Evolutionary conservation across 2,329 filamentous ascomycete genomes (phyloP).

Genomic region (Penicillium italicum): DNA sequence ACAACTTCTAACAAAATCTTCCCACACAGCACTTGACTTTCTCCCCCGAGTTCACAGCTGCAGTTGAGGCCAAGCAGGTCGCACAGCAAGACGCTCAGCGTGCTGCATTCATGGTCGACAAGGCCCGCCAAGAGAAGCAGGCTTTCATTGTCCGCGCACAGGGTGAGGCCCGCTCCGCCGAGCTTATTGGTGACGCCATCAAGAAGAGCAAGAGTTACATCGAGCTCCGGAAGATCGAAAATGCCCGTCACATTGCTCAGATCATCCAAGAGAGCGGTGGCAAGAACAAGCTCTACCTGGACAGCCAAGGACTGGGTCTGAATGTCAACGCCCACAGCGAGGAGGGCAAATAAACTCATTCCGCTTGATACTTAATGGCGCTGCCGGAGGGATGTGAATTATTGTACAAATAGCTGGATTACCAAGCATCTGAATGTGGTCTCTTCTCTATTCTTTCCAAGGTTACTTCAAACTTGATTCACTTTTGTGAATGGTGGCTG

Average conservation of each 20-base stretch:
- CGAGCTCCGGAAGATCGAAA: slow-evolving; percentile 97
- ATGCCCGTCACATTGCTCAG: slow-evolving; percentile 81
- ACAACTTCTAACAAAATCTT: slow-evolving; percentile 7
- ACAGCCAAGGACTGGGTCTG: slow-evolving; percentile 83
- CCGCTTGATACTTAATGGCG: slow-evolving; percentile 21
- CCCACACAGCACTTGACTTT: slow-evolving; percentile 59
- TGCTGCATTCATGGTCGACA: slow-evolving; percentile 96
- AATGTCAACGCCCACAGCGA: slow-evolving; percentile 61
- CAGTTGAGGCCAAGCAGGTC: slow-evolving; percentile 67
- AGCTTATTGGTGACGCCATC: slow-evolving; percentile 97
- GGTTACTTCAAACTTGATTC: not conserved
- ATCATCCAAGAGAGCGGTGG: slow-evolving; percentile 81
- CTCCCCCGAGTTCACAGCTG: slow-evolving; percentile 66
- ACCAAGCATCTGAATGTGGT: slow-evolving; percentile 32
- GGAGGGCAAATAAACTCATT: slow-evolving; percentile 32
- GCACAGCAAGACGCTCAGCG: slow-evolving; percentile 90
- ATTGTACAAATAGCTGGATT: slow-evolving; percentile 39
- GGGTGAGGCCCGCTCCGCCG: slow-evolving; percentile 96
- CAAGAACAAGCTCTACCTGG: slow-evolving; percentile 90
- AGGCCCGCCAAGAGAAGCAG: slow-evolving; percentile 98
- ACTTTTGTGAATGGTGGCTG: not conserved
- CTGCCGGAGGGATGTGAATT: slow-evolving; percentile 22
- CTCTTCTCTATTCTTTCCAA: slow-evolving; percentile 30
- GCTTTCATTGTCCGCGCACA: slow-evolving; percentile 97
- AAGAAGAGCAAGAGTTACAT: slow-evolving; percentile 99